phyloP scores from a whole-genome alignment of 768 basidiomycete species.

The Tulasnella sp. region DNA sequence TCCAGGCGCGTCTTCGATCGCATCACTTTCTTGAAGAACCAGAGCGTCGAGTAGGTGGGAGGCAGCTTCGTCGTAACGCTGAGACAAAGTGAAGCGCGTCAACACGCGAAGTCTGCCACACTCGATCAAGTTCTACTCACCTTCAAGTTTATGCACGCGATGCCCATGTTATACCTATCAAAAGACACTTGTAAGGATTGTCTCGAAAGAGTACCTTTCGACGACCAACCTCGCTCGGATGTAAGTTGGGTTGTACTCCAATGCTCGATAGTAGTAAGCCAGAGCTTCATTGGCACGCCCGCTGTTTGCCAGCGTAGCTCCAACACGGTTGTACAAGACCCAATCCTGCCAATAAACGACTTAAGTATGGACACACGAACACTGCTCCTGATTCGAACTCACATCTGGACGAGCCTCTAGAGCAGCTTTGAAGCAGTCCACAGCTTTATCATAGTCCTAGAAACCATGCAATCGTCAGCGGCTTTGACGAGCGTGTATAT shows the following conservation, averaged over 20 bases:
- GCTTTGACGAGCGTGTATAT: constrained; percentile 5
- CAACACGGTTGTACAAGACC: constrained; percentile 89
- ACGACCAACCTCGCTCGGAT: constrained; percentile 78
- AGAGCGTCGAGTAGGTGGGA: constrained; percentile 88
- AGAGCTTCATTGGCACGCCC: constrained; percentile 79
- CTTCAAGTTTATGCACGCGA: constrained; percentile 84
- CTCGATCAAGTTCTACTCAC: constrained; percentile 50
- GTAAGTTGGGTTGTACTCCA: constrained; percentile 86
- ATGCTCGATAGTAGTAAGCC: constrained; percentile 80
- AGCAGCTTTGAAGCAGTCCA: constrained; percentile 92
- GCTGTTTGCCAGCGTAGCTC: constrained; percentile 92
- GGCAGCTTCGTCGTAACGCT: constrained; percentile 87
- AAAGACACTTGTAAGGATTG: neutral
- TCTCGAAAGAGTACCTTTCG: neutral
- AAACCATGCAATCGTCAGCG: constrained; percentile 22
- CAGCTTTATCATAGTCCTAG: constrained; percentile 88
- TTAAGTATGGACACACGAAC: constrained; percentile 34
- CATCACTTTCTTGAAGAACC: constrained; percentile 82
- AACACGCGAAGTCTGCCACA: neutral
- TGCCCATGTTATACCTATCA: constrained; percentile 86
- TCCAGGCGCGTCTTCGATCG: constrained; percentile 55
- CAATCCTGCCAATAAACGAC: constrained; percentile 64
- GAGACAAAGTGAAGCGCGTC: constrained; percentile 10
- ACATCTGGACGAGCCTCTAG: constrained; percentile 87
- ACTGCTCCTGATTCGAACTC: constrained; percentile 35